Base-by-base conservation (phyloP, 108 stramenopile genomes). In the Epipyxis sp. region DNA sequence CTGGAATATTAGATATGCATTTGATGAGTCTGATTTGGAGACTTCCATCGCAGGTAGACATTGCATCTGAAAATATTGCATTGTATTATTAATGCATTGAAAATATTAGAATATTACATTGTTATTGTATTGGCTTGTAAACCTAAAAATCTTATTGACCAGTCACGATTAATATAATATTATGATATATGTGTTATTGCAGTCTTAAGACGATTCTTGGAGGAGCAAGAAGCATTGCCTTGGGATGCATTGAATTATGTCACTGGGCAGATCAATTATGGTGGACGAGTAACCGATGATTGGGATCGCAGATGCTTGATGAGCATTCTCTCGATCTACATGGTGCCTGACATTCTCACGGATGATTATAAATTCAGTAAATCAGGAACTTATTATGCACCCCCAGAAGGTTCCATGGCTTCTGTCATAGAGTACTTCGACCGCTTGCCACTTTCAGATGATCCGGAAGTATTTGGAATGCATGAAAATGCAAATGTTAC, bases 221-320 rank as follows among this genome's bases (percentile, higher is more conserved):
- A 85, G 62, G 85, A 88, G 61, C 87, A 87, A 80, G 77, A 81
- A 40, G 29, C 30, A 29, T 72, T 90, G 0, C 89, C 89, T 32
- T 90, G 87, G 87, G 87, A 88, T 27, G 89, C 88, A 2, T 77
- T 90, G 50, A 79, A 77, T 50, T 90, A 86, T 54, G 86, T 90
- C 20, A 90, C 89, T 3, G 89, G 88, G 1, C 88, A 90, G 39
- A 90, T 90, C 76, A 90, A 90, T 84, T 90, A 90, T 46, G 89
- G 89, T 16, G 89, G 89, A 1, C 84, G 88, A 29, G 89, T 90
- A 0, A 90, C 89, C 13, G 89, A 90, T 65, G 88, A 90, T 74
- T 88, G 87, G 88, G 89, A 90, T 62, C 34, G 88, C 29, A 46
- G 89, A 3, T 87, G 86, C 61, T 69, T 90, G 40, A 85, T 89